Evolutionary conservation across 2,329 filamentous ascomycete genomes (phyloP), one percentile per base, ranked within the genome.

Genomic region (Hymenoscyphus infarciens): DNA sequence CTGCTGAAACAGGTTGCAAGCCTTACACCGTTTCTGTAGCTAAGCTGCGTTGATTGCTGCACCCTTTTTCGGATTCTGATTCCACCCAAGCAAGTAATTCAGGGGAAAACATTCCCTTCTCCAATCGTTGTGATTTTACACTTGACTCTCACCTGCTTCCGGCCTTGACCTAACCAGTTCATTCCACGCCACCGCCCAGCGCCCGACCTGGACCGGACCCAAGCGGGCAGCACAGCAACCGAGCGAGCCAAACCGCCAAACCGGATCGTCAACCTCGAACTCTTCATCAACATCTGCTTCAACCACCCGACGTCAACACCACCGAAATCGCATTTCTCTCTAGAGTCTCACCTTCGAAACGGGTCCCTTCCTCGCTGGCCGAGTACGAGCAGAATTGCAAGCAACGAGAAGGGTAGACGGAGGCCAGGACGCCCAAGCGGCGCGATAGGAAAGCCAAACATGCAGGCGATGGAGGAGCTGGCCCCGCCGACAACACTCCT

Each of bases 351-450:
- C 38, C 61, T 35, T 64, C 56, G 56, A 63, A 8, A n/a, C 8
- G 39, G 13, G 38, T 31, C 54, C 52, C 25, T 59, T 59, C 58
- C 66, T 68, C 68, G 68, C 68, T 67, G 66, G 68, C 62, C 66
- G 68, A 69, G 68, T 63, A 62, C 64, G 19, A 57, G 62, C 61
- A 61, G 59, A 62, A 59, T 27, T 56, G 52, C 57, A 52, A 52
- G 54, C 52, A 49, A n/a, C 31, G 16, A 16, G 22, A 7, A 39
- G 54, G 15, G 55, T 49, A 29, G 54, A 54, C 11, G 61, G 53
- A 31, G 49, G 29, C 31, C 22, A 31, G 54, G 56, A 59, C 60
- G 45, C 49, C 55, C 29, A 27, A 42, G 39, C 25, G 53, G 35
- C 53, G 61, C 61, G 64, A 65, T 62, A 65, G 65, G 64, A 55